These are phyloP conservation scores for Kwoniella sp. DNA, from an alignment of 768 basidiomycete species.

Conservation along the genomic window DNA sequence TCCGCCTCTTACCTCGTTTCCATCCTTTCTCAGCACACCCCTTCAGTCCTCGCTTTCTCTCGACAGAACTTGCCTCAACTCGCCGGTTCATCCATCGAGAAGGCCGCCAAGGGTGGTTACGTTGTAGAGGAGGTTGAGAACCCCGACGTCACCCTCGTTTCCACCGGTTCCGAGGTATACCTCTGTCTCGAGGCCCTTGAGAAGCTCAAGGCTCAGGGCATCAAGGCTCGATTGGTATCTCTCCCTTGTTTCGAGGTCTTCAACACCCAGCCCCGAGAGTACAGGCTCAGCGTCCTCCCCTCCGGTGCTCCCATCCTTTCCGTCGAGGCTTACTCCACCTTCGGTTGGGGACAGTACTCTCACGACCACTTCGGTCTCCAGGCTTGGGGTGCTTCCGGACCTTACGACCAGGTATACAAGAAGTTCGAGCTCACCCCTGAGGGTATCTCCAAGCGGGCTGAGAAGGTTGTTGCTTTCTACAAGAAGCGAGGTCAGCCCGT, in stretches of 20 bases:
- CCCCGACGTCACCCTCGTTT: conserved; percentile 86
- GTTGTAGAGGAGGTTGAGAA: conserved; percentile 77
- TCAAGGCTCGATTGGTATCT: conserved; percentile 80
- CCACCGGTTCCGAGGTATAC: conserved; percentile 78
- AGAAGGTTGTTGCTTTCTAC: conserved; percentile 87
- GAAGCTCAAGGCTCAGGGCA: conserved; percentile 73
- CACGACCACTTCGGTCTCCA: conserved; percentile 68
- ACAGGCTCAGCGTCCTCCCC: conserved; percentile 80
- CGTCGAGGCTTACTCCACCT: conserved; percentile 77
- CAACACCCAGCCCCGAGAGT: conserved; percentile 76
- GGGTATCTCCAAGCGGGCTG: conserved; percentile 71
- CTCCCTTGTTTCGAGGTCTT: conserved; percentile 86
- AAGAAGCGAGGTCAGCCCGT: conserved; percentile 61
- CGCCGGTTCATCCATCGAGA: conserved; percentile 81
- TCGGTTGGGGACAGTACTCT: conserved; percentile 86
- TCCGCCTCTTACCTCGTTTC: conserved; percentile 85
- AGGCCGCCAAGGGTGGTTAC: conserved; percentile 81
- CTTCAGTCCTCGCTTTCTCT: conserved; percentile 61
- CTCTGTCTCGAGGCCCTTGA: conserved; percentile 85
- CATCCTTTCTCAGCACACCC: conserved; percentile 72
- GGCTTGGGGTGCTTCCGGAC: conserved; percentile 86
- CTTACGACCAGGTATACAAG: conserved; percentile 86
- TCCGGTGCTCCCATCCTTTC: conserved; percentile 88
- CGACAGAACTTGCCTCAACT: conserved; percentile 73
- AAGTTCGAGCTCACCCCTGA: conserved; percentile 60